These are phyloP conservation scores for Xerocomellus amylosporus DNA, from an alignment of 768 basidiomycete species.

Conservation along the genomic window DNA sequence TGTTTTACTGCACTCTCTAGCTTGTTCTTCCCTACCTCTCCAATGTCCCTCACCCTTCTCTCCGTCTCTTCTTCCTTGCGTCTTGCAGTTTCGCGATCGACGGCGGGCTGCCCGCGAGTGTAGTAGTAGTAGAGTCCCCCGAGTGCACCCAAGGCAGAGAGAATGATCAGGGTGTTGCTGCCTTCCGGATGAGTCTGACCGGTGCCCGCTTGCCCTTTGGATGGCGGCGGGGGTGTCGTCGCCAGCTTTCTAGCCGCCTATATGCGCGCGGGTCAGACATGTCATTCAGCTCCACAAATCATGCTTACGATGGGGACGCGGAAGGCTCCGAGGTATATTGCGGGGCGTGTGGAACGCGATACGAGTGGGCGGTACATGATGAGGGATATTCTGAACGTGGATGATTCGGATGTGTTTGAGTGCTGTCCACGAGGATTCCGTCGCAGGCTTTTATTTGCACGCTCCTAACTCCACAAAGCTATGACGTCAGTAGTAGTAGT, in stretches of 20 bases:
- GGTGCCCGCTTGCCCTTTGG: slow-evolving; percentile 6
- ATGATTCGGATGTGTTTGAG: neutral
- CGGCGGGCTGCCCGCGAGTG: slow-evolving; percentile 20
- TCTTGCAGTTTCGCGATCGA: slow-evolving; percentile 24
- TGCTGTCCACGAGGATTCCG: neutral
- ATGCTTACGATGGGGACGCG: slow-evolving; percentile 12
- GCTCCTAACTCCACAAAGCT: neutral
- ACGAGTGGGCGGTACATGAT: slow-evolving; percentile 16
- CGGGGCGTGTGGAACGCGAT: slow-evolving; percentile 4
- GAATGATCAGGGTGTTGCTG: slow-evolving; percentile 28
- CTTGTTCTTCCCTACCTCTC: slow-evolving; percentile 32
- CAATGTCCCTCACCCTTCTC: slow-evolving; percentile 25
- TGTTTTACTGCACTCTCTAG: slow-evolving; percentile 29
- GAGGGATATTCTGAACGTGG: neutral
- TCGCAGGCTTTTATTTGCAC: neutral
- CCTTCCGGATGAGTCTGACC: slow-evolving; percentile 10
- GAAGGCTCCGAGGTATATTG: slow-evolving; percentile 10
- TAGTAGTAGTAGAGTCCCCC: slow-evolving; percentile 40
- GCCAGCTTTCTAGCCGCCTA: slow-evolving; percentile 15
- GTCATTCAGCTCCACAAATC: neutral
- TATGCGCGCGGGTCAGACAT: neutral
- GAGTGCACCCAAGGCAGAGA: slow-evolving; percentile 33
- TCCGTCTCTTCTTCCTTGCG: slow-evolving; percentile 35
- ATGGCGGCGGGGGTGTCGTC: slow-evolving; percentile 13
- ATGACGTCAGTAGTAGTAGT: neutral